Percentiles rank a stretch among this genome's conserved stretches.
Conservation (phyloP, 306 rosid genomes). For the Cucumis cinereus region DNA sequence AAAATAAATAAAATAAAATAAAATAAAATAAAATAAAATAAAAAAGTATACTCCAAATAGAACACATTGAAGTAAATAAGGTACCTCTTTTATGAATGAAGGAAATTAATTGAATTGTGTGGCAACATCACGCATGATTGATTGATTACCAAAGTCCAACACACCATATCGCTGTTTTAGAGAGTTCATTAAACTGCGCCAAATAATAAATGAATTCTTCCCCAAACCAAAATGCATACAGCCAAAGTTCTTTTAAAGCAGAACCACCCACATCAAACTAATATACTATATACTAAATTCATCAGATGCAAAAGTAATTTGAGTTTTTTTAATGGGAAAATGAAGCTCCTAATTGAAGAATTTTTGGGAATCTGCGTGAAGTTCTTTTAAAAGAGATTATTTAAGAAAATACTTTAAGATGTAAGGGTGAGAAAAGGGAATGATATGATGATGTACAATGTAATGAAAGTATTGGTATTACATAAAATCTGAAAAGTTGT, state of each 20-base stretch:
- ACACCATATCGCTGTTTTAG: not conserved
- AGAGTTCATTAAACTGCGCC: not conserved
- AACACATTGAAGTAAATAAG: not conserved
- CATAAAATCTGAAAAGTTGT: slow-evolving; percentile 6
- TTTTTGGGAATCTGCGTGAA: not conserved
- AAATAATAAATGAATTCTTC: not conserved
- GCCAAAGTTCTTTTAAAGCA: not conserved
- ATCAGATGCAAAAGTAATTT: not conserved
- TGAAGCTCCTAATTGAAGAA: slow-evolving; percentile 1
- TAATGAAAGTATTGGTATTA: slow-evolving; percentile 7
- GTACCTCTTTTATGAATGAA: not conserved
- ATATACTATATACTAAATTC: too few relatives aligned
- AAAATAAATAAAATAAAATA: too few relatives aligned
- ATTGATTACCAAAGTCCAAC: slow-evolving; percentile 3
- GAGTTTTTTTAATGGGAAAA: not conserved
- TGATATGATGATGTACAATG: slow-evolving; percentile 9
- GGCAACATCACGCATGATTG: not conserved
- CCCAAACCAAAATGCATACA: not conserved
- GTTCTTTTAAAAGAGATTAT: not conserved
- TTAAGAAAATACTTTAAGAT: slow-evolving; percentile 4
- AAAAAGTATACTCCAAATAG: not conserved
- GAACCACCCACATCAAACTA: not conserved
- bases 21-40: too few relatives aligned
- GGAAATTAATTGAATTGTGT: slow-evolving; percentile 4
- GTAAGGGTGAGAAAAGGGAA: not conserved